Conservation (phyloP, 441 rosid genomes). For the Pelargonium myrrhifolium region DNA sequence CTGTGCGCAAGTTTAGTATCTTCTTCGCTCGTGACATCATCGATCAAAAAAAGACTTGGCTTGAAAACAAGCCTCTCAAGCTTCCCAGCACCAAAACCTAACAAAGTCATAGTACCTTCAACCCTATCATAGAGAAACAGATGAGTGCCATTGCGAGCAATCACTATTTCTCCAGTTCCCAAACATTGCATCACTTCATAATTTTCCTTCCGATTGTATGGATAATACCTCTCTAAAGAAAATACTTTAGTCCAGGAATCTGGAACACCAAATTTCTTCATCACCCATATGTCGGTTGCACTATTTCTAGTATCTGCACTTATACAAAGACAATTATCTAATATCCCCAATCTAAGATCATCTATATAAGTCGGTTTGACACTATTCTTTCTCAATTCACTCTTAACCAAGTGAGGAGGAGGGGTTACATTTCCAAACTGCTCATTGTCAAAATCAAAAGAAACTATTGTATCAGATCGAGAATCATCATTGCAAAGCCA, state of each 20-base stretch:
- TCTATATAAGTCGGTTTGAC: background rate
- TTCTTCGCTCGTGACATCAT: background rate
- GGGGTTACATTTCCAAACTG: background rate
- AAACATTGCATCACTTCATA: background rate
- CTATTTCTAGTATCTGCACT: background rate
- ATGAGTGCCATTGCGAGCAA: background rate
- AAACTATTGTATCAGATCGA: background rate
- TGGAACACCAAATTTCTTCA: background rate
- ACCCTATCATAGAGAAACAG: background rate
- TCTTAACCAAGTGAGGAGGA: background rate
- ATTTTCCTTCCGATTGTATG: background rate
- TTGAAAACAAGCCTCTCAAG: background rate
- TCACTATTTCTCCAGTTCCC: background rate
- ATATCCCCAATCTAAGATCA: constrained; percentile 1
- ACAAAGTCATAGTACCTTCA: background rate
- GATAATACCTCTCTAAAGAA: background rate
- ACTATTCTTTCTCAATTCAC: background rate
- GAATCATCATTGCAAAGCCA: background rate
- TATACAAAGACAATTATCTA: background rate
- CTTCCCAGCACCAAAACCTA: background rate
- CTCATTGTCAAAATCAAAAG: background rate
- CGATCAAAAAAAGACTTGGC: background rate
- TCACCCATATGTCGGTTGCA: background rate
- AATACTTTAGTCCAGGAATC: background rate
- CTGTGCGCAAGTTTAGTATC: background rate